These are phyloP conservation scores for Colletotrichum sp. DNA, from an alignment of 2,329 filamentous ascomycete species.

Conservation along the genomic window DNA sequence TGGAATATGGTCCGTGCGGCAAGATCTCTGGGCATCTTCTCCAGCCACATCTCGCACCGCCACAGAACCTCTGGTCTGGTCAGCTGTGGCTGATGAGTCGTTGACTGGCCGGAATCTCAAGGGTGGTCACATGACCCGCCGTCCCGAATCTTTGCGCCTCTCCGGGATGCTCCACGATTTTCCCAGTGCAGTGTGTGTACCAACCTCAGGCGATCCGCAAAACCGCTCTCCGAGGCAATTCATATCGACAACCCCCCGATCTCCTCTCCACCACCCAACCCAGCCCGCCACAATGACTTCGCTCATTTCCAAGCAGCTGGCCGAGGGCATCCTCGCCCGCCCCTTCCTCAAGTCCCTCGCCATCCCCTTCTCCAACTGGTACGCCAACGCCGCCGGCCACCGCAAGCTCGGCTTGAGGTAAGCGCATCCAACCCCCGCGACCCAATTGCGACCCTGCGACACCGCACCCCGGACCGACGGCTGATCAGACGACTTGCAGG, in stretches of 20 bases:
- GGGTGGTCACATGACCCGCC: conserved; percentile 15
- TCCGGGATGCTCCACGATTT: conserved; percentile 22
- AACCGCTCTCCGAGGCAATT: conserved; percentile 21
- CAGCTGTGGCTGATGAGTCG: background rate
- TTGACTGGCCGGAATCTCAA: conserved; percentile 8
- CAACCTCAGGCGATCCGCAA: conserved; percentile 18
- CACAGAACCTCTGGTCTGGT: background rate
- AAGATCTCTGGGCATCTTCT: background rate
- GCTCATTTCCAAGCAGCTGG: conserved; percentile 40
- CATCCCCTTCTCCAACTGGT: conserved; percentile 86
- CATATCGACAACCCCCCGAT: conserved; percentile 10
- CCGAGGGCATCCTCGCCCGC: conserved; percentile 66
- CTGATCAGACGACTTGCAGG: conserved; percentile 52
- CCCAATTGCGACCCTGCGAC: background rate
- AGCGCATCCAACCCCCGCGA: conserved; percentile 27
- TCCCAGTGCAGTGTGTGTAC: conserved; percentile 9
- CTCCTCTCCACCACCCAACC: conserved; percentile 20
- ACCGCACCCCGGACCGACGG: background rate
- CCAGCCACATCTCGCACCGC: background rate
- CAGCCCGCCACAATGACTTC: conserved; percentile 63
- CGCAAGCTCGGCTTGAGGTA: conserved; percentile 92
- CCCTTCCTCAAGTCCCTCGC: conserved; percentile 85
- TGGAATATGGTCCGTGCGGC: background rate
- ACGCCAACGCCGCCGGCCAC: conserved; percentile 88
- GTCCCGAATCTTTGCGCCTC: conserved; percentile 20